Conservation (phyloP, 2,329 filamentous ascomycete genomes). For the Cladophialophora immunda region DNA sequence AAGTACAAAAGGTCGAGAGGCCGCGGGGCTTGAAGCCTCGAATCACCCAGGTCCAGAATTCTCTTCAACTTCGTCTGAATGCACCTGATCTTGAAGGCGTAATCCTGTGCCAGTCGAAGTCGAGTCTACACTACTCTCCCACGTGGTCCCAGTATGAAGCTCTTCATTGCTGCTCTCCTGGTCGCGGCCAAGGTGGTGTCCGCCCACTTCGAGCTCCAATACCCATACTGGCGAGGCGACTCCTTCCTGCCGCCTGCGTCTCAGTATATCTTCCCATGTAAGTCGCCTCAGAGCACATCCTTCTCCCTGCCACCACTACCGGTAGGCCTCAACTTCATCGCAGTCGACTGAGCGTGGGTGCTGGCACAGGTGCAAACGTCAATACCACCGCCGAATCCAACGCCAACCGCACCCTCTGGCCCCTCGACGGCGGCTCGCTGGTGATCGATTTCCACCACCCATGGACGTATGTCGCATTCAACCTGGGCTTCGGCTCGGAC, state of each 20-base stretch:
- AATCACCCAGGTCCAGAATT: neutral
- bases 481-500: slow-evolving; percentile 53
- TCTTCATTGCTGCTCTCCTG: slow-evolving; percentile 13
- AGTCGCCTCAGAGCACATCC: slow-evolving; percentile 22
- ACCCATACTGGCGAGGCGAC: slow-evolving; percentile 51
- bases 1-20: slow-evolving; percentile 6
- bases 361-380: slow-evolving; percentile 50
- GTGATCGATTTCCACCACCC: slow-evolving; percentile 52
- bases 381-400: slow-evolving; percentile 44
- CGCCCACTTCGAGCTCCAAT: slow-evolving; percentile 42
- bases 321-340: neutral
- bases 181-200: slow-evolving; percentile 30
- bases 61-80: neutral
- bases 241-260: slow-evolving; percentile 49
- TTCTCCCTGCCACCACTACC: neutral
- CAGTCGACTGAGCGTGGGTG: neutral
- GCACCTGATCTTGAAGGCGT: neutral
- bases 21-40: neutral
- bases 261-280: slow-evolving; percentile 54
- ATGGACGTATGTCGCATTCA: slow-evolving; percentile 57
- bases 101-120: neutral
- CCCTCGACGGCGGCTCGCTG: slow-evolving; percentile 54
- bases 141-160: slow-evolving; percentile 18
- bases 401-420: slow-evolving; percentile 57
- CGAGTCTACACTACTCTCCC: neutral